These are phyloP conservation scores for Microbotryum violaceum DNA, from an alignment of 1,284 basidiomycete genomes.

Conservation along the genomic window DNA sequence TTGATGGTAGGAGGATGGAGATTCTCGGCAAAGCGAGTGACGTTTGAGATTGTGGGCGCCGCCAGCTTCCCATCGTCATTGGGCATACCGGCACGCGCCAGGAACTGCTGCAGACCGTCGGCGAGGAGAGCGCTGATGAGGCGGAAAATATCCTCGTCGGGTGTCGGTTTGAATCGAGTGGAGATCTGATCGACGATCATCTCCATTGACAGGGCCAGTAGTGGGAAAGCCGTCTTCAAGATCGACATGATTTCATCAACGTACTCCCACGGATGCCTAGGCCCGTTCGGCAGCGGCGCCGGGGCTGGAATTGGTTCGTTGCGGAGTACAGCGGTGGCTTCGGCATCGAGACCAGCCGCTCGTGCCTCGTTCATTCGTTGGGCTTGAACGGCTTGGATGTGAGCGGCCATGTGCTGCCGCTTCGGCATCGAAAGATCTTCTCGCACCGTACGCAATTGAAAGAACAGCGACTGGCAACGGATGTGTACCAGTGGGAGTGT, in stretches of 20 bases:
- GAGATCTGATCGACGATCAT: constrained; percentile 95
- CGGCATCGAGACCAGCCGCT: constrained; percentile 36
- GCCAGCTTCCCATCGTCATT: constrained; percentile 67
- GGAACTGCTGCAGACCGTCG: constrained; percentile 58
- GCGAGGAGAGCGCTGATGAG: constrained; percentile 74
- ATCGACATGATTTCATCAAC: constrained; percentile 92
- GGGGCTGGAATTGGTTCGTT: constrained; percentile 15
- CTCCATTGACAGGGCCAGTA: constrained; percentile 90
- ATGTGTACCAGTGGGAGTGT: neutral
- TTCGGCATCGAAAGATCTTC: constrained; percentile 65
- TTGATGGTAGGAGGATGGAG: constrained; percentile 42
- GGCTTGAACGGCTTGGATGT: neutral
- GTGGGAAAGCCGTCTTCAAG: constrained; percentile 92
- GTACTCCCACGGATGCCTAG: constrained; percentile 63
- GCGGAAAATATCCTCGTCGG: constrained; percentile 93
- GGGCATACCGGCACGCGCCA: constrained; percentile 48
- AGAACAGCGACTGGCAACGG: constrained; percentile 73
- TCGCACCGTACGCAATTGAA: constrained; percentile 80
- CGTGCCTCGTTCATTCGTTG: constrained; percentile 9
- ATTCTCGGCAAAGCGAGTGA: constrained; percentile 64
- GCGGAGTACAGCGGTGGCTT: constrained; percentile 10
- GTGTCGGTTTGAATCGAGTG: constrained; percentile 79
- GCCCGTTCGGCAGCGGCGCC: constrained; percentile 21
- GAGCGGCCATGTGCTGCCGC: constrained; percentile 35
- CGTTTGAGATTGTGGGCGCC: constrained; percentile 50